Evolutionary conservation across 1,139 yeast species (phyloP).

Genomic region (Saccharomyces hybrid): DNA sequence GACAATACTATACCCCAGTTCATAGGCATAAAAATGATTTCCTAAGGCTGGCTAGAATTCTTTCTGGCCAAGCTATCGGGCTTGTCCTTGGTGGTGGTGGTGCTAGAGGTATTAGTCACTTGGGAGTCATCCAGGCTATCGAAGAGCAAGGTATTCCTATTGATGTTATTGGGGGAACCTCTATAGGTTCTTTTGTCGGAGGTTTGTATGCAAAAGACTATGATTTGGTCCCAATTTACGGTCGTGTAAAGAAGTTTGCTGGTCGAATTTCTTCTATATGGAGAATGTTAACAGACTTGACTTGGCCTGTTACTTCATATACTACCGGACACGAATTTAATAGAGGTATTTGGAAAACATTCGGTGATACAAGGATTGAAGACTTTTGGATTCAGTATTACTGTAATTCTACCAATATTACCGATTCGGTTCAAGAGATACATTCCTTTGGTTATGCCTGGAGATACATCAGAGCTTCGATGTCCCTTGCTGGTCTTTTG

Average conservation of each 20-base stretch:
- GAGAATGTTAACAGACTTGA: constrained; percentile 76
- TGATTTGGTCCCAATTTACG: constrained; percentile 83
- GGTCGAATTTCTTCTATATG: constrained; percentile 76
- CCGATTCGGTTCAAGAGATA: constrained; percentile 90
- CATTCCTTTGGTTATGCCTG: constrained; percentile 91
- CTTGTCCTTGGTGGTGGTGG: constrained; percentile 97
- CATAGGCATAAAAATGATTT: constrained; percentile 79
- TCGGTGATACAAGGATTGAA: constrained; percentile 87
- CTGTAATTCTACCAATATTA: constrained; percentile 91
- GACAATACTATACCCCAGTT: constrained; percentile 38
- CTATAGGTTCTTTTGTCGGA: constrained; percentile 92
- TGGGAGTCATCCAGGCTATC: constrained; percentile 87
- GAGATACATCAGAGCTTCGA: constrained; percentile 91
- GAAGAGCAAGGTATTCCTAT: constrained; percentile 92
- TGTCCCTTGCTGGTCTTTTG: constrained; percentile 89
- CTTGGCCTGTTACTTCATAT: constrained; percentile 89
- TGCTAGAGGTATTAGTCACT: constrained; percentile 87
- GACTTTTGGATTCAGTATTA: constrained; percentile 90
- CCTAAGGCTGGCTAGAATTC: constrained; percentile 74
- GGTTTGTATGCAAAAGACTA: constrained; percentile 90
- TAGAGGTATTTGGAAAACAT: constrained; percentile 91
- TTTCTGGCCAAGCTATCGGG: constrained; percentile 91
- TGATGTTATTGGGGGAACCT: constrained; percentile 91
- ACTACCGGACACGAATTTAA: constrained; percentile 96
- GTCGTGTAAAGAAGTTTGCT: constrained; percentile 80